These are phyloP conservation scores for Neurospora discreta DNA, from an alignment of 495 filamentous ascomycete genomes.

Conservation along the genomic window DNA sequence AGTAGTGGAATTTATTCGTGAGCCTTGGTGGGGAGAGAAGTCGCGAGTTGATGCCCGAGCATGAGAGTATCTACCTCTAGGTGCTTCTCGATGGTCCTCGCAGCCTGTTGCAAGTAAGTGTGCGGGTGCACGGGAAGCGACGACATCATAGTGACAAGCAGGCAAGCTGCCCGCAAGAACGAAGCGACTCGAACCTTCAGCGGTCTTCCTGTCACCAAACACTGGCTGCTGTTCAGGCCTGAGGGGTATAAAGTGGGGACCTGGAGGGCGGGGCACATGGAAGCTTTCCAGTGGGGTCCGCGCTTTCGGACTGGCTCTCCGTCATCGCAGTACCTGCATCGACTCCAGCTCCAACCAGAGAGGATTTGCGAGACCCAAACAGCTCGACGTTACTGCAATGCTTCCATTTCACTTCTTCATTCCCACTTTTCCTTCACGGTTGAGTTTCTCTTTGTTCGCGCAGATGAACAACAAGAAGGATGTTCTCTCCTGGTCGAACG, in stretches of 20 bases:
- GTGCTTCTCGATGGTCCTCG: slow-evolving; percentile 4
- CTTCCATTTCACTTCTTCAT: not conserved
- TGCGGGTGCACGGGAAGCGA: not conserved
- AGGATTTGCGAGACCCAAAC: not conserved
- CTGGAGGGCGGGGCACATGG: not conserved
- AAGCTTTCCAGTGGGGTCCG: not conserved
- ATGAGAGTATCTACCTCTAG: slow-evolving; percentile 4
- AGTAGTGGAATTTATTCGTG: slow-evolving; percentile 12
- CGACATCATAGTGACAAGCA: slow-evolving; percentile 2
- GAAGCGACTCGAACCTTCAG: slow-evolving; percentile 14
- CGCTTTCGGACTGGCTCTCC: not conserved
- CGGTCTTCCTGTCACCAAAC: not conserved
- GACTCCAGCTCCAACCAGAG: not conserved
- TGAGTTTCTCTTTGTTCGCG: not conserved
- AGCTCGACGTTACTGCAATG: not conserved
- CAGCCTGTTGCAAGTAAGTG: not conserved
- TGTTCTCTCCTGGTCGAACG: not conserved
- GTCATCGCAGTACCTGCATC: not conserved
- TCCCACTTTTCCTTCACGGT: not conserved
- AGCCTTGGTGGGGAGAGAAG: not conserved
- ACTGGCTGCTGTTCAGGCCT: not conserved
- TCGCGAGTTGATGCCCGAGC: slow-evolving; percentile 8
- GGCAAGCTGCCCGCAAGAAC: slow-evolving; percentile 5
- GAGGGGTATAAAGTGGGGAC: not conserved
- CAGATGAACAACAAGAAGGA: not conserved